These are phyloP conservation scores for Staphylotrichum tortipilum DNA, from an alignment of 495 filamentous ascomycete species.

Conservation along the genomic window DNA sequence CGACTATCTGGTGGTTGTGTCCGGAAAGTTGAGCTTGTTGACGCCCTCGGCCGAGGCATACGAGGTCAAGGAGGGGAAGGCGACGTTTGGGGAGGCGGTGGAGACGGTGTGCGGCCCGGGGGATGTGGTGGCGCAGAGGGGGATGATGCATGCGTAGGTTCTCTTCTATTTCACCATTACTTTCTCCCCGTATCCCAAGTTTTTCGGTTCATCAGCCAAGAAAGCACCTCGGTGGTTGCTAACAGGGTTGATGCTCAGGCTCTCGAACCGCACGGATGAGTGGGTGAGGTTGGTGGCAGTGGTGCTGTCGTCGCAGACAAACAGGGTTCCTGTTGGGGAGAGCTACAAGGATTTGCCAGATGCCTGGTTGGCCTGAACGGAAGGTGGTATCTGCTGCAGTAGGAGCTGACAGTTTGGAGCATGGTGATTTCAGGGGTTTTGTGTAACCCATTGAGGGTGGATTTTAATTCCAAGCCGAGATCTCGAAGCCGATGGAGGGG, in stretches of 20 bases:
- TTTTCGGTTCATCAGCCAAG: too few relatives aligned
- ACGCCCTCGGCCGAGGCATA: background rate
- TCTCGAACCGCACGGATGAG: background rate
- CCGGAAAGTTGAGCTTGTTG: background rate
- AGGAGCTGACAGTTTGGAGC: too few relatives aligned
- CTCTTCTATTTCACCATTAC: too few relatives aligned
- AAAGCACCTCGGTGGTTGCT: too few relatives aligned
- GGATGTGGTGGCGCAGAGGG: background rate
- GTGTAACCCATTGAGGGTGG: too few relatives aligned
- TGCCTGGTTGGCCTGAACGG: background rate
- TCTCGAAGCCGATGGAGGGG: too few relatives aligned
- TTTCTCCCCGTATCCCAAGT: too few relatives aligned
- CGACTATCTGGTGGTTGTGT: background rate
- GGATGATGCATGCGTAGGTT: background rate
- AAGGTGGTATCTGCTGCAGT: too few relatives aligned
- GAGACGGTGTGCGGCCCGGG: background rate
- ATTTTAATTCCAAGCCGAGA: too few relatives aligned
- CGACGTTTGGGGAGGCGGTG: background rate
- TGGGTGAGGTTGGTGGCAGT: background rate
- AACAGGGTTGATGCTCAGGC: background rate
- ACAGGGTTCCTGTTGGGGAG: background rate
- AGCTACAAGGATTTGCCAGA: background rate
- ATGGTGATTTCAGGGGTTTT: too few relatives aligned
- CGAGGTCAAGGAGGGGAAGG: background rate
- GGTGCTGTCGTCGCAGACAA: background rate